A percentile compares a stretch with the other conserved stretches of the same genome.
Evolutionary conservation across 2,329 filamentous ascomycete species (phyloP).

Genomic region (Pseudogymnoascus sp.): DNA sequence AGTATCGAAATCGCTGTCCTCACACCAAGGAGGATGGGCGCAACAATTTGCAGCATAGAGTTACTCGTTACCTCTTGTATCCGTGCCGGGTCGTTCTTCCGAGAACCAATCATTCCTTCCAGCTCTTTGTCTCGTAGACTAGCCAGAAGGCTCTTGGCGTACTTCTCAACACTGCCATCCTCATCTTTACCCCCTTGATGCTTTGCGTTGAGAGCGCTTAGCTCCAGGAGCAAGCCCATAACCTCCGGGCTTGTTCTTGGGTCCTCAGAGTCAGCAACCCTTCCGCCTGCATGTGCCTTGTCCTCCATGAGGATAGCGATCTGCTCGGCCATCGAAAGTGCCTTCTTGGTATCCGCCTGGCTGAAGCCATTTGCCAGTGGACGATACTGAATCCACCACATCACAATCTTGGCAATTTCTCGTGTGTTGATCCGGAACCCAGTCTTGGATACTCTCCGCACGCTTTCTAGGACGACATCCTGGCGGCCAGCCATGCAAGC

Average conservation of each 20-base stretch:
- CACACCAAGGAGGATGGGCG: slow-evolving; percentile 35
- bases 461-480: slow-evolving; percentile 25
- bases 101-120: neutral
- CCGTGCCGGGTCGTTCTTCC: neutral
- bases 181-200: slow-evolving; percentile 31
- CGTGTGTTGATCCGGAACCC: slow-evolving; percentile 20
- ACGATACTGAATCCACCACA: slow-evolving; percentile 19
- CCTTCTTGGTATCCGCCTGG: slow-evolving; percentile 19
- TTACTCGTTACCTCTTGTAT: slow-evolving; percentile 17
- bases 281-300: slow-evolving; percentile 17
- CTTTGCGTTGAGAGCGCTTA: slow-evolving; percentile 35
- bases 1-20: slow-evolving; percentile 30
- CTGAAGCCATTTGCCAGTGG: slow-evolving; percentile 19
- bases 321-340: slow-evolving; percentile 24
- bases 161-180: slow-evolving; percentile 31
- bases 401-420: slow-evolving; percentile 14
- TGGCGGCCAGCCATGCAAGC: slow-evolving; percentile 16
- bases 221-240: slow-evolving; percentile 34
- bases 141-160: slow-evolving; percentile 25
- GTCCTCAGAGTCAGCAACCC: slow-evolving; percentile 21
- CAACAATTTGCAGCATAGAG: slow-evolving; percentile 23
- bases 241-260: slow-evolving; percentile 33
- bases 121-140: slow-evolving; percentile 16
- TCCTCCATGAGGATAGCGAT: slow-evolving; percentile 25
- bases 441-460: slow-evolving; percentile 21